Evolutionary conservation across 495 filamentous ascomycete species (phyloP).

Genomic region (Penicillium egyptiacum): DNA sequence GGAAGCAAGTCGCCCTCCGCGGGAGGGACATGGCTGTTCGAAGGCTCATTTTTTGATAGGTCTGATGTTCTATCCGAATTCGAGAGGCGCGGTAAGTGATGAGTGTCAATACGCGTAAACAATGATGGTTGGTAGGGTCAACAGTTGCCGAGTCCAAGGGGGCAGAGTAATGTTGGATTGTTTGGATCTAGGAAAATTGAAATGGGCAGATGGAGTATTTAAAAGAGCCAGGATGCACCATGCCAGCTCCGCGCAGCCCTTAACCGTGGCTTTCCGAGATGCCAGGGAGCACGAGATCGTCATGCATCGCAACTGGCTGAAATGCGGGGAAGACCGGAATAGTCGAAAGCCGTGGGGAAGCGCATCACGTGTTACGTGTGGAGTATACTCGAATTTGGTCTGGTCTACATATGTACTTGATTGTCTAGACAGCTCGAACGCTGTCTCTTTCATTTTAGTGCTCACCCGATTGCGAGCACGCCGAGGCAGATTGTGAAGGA

Average conservation of each 20-base stretch:
- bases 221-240: conserved; percentile 3
- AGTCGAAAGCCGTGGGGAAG: conserved; percentile 13
- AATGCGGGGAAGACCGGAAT: conserved; percentile 14
- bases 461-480: no score
- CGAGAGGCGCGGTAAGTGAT: neutral
- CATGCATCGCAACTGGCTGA: neutral
- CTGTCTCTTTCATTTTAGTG: no score
- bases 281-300: neutral
- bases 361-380: conserved; percentile 13
- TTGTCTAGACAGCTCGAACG: no score
- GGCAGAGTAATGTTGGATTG: neutral
- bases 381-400: neutral
- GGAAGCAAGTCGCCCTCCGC: conserved; percentile 22
- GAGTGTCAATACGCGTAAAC: neutral
- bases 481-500: no score
- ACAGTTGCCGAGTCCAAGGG: conserved; percentile 6
- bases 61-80: neutral
- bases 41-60: conserved; percentile 19
- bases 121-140: neutral
- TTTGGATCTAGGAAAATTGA: neutral
- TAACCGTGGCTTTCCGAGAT: conserved; percentile 26
- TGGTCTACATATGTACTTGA: no score
- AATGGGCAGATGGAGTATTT: conserved; percentile 3
- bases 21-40: conserved; percentile 18
- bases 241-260: conserved; percentile 12